Base-by-base conservation (phyloP, 192 early-diverging fungal species). In the Umbelopsis vinacea region DNA sequence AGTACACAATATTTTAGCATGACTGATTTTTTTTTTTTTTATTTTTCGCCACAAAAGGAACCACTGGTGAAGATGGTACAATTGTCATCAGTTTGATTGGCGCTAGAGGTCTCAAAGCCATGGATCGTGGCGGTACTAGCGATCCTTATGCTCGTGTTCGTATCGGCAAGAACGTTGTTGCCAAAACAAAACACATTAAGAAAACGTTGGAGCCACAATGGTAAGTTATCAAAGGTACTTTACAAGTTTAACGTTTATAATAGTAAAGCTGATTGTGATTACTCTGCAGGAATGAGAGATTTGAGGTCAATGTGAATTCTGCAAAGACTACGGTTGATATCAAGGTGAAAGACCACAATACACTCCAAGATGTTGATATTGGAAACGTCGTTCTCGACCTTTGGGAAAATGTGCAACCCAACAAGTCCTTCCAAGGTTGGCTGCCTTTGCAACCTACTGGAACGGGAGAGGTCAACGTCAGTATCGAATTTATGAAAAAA, bases 341-440 rank as follows among this genome's bases (percentile, higher is more conserved):
- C 55, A 78, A 79, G 48, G 82, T 95, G 22, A 81, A 85, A 53
- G 92, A 94, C 76, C 86, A 92, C 69, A 94, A 95, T 76, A 81
- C 84, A 2, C 57, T 95, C 53, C 73, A 74, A 23, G 85, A 90
- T 69, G 87, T 87, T 21, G 89, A 87, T 52, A 73, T 95, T 46
- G 91, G 91, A 43, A 84, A 89, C 26, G 74, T 83, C 52, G 83
- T 84, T 40, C 52, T 93, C 11, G 71, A 86, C 52, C 68, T 93
- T 3, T 81, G 83, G 81, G 75, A 85, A 0, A 45, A 82, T 57
- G 73, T 89, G 29, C 79, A 80, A 22, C 73, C 73, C 15, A 60
- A 50, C 10, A 54, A 71, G 9, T 24, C 74, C 22, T 76, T 76
- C 52, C 78, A 82, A 29, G 77, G 72, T 6, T 82, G 81, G 81